A percentile compares a stretch with the other conserved stretches of the same genome.
phyloP scores from a whole-genome alignment of 2,329 filamentous ascomycete genomes.

The Fusarium devonianum region DNA sequence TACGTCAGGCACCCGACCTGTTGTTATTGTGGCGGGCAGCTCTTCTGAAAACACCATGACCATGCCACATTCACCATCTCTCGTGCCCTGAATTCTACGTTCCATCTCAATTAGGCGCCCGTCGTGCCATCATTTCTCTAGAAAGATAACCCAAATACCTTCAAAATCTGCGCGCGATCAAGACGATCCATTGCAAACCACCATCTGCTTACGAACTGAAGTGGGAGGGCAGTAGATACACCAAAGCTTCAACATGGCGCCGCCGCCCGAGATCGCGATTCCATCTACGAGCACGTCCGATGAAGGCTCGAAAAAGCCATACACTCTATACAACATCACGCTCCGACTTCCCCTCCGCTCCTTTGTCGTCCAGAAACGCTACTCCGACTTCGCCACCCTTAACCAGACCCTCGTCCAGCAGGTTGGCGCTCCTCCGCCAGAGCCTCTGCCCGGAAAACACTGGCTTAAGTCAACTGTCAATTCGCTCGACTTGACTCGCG shows the following conservation, averaged over 20 bases:
- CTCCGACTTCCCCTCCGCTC: constrained; percentile 79
- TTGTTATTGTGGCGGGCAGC: not conserved
- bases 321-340: constrained; percentile 80
- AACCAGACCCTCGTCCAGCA: constrained; percentile 67
- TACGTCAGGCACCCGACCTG: constrained; percentile 24
- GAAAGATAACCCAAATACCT: too few relatives aligned
- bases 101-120: not conserved
- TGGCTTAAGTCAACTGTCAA: constrained; percentile 79
- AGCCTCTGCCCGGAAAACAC: constrained; percentile 73
- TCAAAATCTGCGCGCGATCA: not conserved
- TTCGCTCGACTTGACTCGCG: constrained; percentile 73
- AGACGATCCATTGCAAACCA: not conserved
- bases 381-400: constrained; percentile 78
- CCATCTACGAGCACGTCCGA: constrained; percentile 68
- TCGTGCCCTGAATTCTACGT: constrained; percentile 12
- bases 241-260: constrained; percentile 58
- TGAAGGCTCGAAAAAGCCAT: constrained; percentile 65
- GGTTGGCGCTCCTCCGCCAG: constrained; percentile 70
- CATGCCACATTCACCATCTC: constrained; percentile 32
- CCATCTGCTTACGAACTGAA: not conserved
- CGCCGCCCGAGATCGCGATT: constrained; percentile 71
- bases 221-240: constrained; percentile 7
- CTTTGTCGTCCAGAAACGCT: constrained; percentile 80
- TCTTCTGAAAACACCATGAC: constrained; percentile 24
- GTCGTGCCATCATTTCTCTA: too few relatives aligned